phyloP scores from a whole-genome alignment of 2,329 filamentous ascomycete genomes.

The Chaetomium sp. region DNA sequence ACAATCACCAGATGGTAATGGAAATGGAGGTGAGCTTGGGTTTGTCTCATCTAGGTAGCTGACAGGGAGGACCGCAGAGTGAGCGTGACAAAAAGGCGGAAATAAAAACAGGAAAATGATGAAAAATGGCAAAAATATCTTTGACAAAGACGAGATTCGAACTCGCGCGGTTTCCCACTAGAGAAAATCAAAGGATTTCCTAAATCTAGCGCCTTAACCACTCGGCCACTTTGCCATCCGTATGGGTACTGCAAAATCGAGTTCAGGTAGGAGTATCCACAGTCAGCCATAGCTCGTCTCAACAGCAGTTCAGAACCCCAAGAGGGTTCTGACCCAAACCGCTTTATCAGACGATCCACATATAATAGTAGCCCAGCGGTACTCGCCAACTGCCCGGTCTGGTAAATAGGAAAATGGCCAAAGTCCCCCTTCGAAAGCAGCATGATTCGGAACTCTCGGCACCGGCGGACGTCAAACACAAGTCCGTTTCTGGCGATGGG shows the following conservation, averaged over 20 bases:
- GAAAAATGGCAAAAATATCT: neutral
- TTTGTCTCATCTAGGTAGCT: too few relatives aligned
- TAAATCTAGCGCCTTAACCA: conserved; percentile 20
- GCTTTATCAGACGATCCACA: too few relatives aligned
- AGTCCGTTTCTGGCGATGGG: neutral
- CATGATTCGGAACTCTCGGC: neutral
- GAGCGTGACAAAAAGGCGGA: too few relatives aligned
- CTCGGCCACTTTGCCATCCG: conserved; percentile 17
- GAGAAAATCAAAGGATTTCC: neutral
- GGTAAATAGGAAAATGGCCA: neutral
- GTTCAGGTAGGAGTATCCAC: neutral
- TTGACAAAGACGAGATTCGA: conserved; percentile 19
- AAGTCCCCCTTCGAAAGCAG: neutral
- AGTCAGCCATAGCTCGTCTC: neutral
- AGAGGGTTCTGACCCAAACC: too few relatives aligned
- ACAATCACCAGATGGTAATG: too few relatives aligned
- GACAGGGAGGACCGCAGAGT: too few relatives aligned
- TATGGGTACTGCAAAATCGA: neutral
- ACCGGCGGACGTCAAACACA: neutral
- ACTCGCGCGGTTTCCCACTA: conserved; percentile 20
- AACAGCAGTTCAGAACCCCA: too few relatives aligned
- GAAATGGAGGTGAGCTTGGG: too few relatives aligned
- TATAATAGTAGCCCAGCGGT: neutral
- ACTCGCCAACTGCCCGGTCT: too few relatives aligned
- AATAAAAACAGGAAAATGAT: neutral